Evolutionary conservation across 108 stramenopile species (phyloP), one percentile per base, ranked within the genome.

Genomic region (Nitzschia sp.): DNA sequence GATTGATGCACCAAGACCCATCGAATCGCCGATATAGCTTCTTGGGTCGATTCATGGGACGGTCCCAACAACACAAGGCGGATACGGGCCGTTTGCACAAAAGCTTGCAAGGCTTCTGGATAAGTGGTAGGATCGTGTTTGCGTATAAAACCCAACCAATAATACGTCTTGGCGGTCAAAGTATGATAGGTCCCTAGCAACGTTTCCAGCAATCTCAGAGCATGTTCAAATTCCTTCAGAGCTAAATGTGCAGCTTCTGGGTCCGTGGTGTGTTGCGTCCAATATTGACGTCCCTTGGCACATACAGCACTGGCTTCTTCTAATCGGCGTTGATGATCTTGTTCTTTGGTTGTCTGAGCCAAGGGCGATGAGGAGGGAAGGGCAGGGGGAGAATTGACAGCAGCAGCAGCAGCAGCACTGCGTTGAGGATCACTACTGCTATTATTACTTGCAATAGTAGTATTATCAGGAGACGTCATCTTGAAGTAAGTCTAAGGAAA

Each of bases 91-190:
- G 58, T 48, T 55, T 55, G 46, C 18, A 30, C 23, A 47, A 70
- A 70, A 27, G 56, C 68, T 47, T 58, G 27, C 57, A 70, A 47
- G 28, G 54, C 53, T 47, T 2, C 8, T 5, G 19, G 23, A 32
- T 46, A 33, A 8, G 53, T 55, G 38, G 1, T 28, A 0, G 56
- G 24, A n/a, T 33, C n/a, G 18, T 72, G 58, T 36, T 63, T 38
- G 1, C 24, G 61, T 27, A 72, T 63, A 61, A 72, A 72, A 24
- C 71, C 71, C 23, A 72, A 2, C 71, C 71, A 72, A 38, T 48
- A 72, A 27, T 72, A 72, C 2, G 71, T 72, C 61, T 72, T 72
- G 47, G 71, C 71, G 18, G 53, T 63, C 28, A 72, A 46, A 1
- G 36, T 17, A 55, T 72, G 71, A 53, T 54, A 63, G 6, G 54